These are phyloP conservation scores for Phragmites australis DNA, from an alignment of 176 grass and related monocot genomes.

Conservation along the genomic window DNA sequence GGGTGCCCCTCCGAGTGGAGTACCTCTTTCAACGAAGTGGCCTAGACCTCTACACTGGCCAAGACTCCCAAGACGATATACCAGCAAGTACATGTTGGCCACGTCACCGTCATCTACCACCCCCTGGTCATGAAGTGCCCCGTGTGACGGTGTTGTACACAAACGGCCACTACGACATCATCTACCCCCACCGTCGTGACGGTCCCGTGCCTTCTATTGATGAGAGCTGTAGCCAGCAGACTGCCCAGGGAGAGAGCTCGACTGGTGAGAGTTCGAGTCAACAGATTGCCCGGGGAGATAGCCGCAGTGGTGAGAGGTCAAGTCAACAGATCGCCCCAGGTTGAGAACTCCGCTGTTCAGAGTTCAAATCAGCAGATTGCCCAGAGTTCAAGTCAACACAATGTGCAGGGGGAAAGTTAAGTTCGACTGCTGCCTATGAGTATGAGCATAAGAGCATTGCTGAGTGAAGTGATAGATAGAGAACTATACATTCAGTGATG, in stretches of 20 bases:
- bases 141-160: slow-evolving; percentile 31
- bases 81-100: not conserved
- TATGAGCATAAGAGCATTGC: slow-evolving; percentile 1
- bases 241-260: not conserved
- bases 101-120: not conserved
- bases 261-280: not conserved
- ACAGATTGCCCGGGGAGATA: not conserved
- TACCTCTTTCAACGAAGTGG: not conserved
- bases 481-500: not conserved
- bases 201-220: not conserved
- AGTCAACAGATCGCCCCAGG: not conserved
- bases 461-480: not conserved
- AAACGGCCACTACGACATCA: slow-evolving; percentile 29
- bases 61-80: not conserved
- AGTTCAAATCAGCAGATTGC: not conserved
- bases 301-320: not conserved
- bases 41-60: slow-evolving; percentile 11
- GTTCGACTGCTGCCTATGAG: not conserved
- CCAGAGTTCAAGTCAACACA: too few species aligned
- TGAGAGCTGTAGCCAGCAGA: not conserved
- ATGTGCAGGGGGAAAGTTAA: not conserved
- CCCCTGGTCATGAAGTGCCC: not conserved
- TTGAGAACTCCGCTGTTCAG: not conserved
- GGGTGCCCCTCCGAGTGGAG: slow-evolving; percentile 35
- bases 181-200: slow-evolving; percentile 20